Evolutionary conservation across 352 stramenopile species (phyloP), one percentile per base, ranked within the genome.

Genomic region (Phytophthora sp.): DNA sequence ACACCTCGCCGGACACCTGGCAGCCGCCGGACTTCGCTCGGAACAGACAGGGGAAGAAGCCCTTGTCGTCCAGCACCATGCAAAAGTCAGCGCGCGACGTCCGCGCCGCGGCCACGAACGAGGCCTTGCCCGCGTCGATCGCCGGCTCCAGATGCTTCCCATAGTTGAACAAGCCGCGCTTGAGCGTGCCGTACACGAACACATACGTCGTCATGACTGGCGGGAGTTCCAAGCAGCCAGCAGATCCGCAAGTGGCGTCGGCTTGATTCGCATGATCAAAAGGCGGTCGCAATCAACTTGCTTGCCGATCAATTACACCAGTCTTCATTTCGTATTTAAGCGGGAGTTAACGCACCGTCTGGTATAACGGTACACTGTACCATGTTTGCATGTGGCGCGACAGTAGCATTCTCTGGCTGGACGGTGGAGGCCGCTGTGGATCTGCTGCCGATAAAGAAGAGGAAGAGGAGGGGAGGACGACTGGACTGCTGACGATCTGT

Each of bases 111-210:
- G 66, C 75, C 9, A 86, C 34, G 51, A 83, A 88, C 52, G 63
- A 60, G 5, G 79, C 82, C 63, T 91, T 91, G 54, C 66, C 65
- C 13, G 60, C 38, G 2, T 72, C 51, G 17, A 74, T 65, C 9
- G 77, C 71, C 17, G 77, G 79, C 28, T 72, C 57, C 20, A 92
- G 66, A 54, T 92, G 91, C 43, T 75, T 45, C n/a, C 85, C 64
- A 59, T 91, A 87, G 75, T 92, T 92, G 54, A 81, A 55, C 48
- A 88, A 83, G 23, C 72, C 79, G 17, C 73, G 78, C 74, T 91
- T 92, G 62, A 92, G 79, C 26, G 84, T 92, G 23, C 81, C 84
- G 54, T 92, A 92, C 17, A 92, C 79, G 52, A 91, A 91, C 46
- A 92, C 79, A 43, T 88, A 67, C 30, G 76, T 72, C 37, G 82